phyloP scores from a whole-genome alignment of 148 eudicot species.

The Silene conica region DNA sequence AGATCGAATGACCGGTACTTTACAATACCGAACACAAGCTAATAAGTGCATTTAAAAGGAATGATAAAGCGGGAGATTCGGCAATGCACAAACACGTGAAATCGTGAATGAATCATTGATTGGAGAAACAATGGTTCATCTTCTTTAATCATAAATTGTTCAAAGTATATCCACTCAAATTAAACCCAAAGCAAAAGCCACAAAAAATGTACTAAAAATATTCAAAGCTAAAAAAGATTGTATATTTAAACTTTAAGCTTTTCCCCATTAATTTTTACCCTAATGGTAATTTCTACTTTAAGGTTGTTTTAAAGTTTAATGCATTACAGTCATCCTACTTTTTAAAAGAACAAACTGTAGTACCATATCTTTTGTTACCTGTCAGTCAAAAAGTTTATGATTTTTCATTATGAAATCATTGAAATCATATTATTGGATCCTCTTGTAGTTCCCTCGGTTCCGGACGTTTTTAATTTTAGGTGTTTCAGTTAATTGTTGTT shows the following conservation, averaged over 20 bases:
- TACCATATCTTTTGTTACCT: constrained; percentile 18
- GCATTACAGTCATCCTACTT: constrained; percentile 29
- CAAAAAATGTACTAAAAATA: background rate
- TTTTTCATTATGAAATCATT: constrained; percentile 13
- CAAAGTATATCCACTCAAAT: background rate
- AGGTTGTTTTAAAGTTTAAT: constrained; percentile 8
- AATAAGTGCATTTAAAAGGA: background rate
- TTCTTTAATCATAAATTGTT: background rate
- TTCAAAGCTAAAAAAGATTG: background rate
- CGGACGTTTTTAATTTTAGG: too few species aligned
- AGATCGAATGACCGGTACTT: too few species aligned
- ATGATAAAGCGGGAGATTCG: background rate
- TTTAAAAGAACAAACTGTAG: constrained; percentile 22
- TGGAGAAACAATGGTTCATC: background rate
- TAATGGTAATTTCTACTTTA: too few species aligned
- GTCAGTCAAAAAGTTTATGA: constrained; percentile 25
- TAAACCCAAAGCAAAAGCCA: background rate
- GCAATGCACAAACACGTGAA: background rate
- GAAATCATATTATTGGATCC: constrained; percentile 19
- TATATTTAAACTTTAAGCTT: too few species aligned
- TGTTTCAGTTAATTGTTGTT: too few species aligned
- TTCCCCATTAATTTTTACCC: too few species aligned
- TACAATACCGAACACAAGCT: too few species aligned
- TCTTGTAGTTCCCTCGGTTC: too few species aligned
- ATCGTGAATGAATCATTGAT: background rate